Evolutionary conservation across 345 rosid genomes (phyloP), one percentile per base, ranked within the genome.

Genomic region (Dovyalis caffra): DNA sequence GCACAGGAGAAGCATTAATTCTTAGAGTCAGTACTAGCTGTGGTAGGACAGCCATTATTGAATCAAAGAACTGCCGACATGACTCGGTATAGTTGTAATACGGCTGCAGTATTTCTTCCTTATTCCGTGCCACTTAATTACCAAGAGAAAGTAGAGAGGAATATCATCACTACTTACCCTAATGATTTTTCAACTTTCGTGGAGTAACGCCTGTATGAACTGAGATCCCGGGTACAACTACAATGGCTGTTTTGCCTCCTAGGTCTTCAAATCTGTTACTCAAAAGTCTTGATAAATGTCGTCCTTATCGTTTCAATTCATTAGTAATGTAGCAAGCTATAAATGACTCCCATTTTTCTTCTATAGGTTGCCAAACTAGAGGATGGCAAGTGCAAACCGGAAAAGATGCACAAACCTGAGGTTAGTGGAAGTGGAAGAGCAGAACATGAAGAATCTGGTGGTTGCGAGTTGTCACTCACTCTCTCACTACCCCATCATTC

Each of bases 391-490:
- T 62, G 66, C 63, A 53, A 49, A 3, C 68, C 16, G 33, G 69
- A 14, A 31, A 6, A 65, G 16, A 25, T 31, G 16, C 5, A 31
- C 47, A 57, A 25, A 18, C 20, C 37, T 2, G 71, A 53, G 51
- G 56, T 16, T 20, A 57, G 16, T 53, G 25, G 29, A 64, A 68
- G 73, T 29, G 66, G 12, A 23, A 58, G 66, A 23, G 43, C 11
- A n/a, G 76, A 62, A 6, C 68, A 66, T n/a, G 80, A 72, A 20
- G 79, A 32, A 35, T 79, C 37, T 37, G 76, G 69, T 45, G 70
- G 74, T 12, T 81, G 82, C 25, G 90, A 81, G 71, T 74, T 93
- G 28, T 90, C 91, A 0, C 57, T 93, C 56, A 76, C 90, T 8
- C 90, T 91, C 3, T 83, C 98, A 4, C 53, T 88, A 64, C 86